Percentiles rank a stretch among this genome's conserved stretches.
Conservation (phyloP, 768 basidiomycete genomes). For the Boletus coccyginus region DNA sequence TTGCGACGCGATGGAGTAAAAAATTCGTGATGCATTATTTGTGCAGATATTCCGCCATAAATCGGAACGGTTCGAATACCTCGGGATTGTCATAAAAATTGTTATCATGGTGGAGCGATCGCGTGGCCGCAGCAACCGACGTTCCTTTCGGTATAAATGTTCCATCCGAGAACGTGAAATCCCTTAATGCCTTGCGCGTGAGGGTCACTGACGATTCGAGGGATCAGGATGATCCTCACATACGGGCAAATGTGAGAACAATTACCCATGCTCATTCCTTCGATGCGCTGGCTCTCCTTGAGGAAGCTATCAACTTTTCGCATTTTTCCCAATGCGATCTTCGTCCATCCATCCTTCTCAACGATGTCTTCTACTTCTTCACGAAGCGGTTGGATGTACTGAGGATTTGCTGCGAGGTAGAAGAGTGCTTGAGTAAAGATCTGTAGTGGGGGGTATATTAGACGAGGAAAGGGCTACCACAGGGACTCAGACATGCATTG, state of each 20-base stretch:
- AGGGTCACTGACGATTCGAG: conserved; percentile 22
- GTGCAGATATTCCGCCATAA: too few species aligned
- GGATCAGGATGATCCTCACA: not conserved
- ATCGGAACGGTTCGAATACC: conserved; percentile 49
- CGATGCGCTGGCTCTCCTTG: conserved; percentile 13
- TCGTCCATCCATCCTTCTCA: conserved; percentile 29
- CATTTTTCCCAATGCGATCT: conserved; percentile 27
- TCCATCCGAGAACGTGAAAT: conserved; percentile 39
- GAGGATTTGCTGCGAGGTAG: conserved; percentile 35
- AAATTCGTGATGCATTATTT: too few species aligned
- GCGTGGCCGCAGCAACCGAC: conserved; percentile 21
- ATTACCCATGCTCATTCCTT: not conserved
- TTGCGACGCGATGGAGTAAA: too few species aligned
- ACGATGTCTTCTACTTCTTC: conserved; percentile 36
- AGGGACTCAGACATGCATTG: conserved; percentile 3
- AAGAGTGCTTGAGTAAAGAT: conserved; percentile 35
- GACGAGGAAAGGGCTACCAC: not conserved
- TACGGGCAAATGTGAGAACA: not conserved
- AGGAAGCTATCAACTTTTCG: conserved; percentile 42
- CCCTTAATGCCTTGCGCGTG: conserved; percentile 31
- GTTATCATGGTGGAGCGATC: conserved; percentile 20
- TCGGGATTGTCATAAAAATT: conserved; percentile 32
- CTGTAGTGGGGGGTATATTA: conserved; percentile 9
- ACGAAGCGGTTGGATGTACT: conserved; percentile 35
- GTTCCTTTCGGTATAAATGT: conserved; percentile 36